Percentiles rank a stretch among this genome's conserved stretches.
phyloP scores from a whole-genome alignment of 2,329 filamentous ascomycete genomes.

The Talaromyces marneffei region DNA sequence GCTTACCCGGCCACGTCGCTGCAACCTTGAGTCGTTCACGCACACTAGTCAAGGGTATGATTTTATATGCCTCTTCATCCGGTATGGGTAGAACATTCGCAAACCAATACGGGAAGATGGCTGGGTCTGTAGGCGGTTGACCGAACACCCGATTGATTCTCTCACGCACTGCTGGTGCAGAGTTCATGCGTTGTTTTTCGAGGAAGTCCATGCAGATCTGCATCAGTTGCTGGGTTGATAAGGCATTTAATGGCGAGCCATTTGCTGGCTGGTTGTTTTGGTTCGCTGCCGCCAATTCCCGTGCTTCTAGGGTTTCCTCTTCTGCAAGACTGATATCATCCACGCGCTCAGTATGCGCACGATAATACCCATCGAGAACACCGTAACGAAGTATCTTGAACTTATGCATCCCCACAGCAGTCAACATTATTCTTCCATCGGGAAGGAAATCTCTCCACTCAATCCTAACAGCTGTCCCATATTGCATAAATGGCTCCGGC shows the following conservation, averaged over 20 bases:
- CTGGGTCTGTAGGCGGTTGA: conserved; percentile 68
- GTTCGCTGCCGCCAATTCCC: conserved; percentile 49
- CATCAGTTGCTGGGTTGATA: conserved; percentile 68
- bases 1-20: conserved; percentile 68
- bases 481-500: conserved; percentile 57
- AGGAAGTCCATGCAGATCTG: conserved; percentile 63
- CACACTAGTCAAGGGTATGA: conserved; percentile 69
- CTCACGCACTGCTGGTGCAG: conserved; percentile 68
- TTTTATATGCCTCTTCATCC: conserved; percentile 70
- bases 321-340: conserved; percentile 77
- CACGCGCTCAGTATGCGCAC: conserved; percentile 69
- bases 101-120: conserved; percentile 84
- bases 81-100: conserved; percentile 72
- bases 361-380: conserved; percentile 67
- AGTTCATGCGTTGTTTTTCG: conserved; percentile 59
- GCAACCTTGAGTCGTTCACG: conserved; percentile 78
- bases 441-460: conserved; percentile 65
- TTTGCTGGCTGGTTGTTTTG: neutral
- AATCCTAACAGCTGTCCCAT: conserved; percentile 74
- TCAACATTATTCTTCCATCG: conserved; percentile 76
- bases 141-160: conserved; percentile 70
- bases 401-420: conserved; percentile 68
- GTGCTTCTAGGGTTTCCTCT: conserved; percentile 69
- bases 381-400: conserved; percentile 63
- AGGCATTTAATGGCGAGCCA: conserved; percentile 32